Base-by-base conservation (phyloP, 1,139 yeast genomes). In the Zygoascus meyerae region DNA sequence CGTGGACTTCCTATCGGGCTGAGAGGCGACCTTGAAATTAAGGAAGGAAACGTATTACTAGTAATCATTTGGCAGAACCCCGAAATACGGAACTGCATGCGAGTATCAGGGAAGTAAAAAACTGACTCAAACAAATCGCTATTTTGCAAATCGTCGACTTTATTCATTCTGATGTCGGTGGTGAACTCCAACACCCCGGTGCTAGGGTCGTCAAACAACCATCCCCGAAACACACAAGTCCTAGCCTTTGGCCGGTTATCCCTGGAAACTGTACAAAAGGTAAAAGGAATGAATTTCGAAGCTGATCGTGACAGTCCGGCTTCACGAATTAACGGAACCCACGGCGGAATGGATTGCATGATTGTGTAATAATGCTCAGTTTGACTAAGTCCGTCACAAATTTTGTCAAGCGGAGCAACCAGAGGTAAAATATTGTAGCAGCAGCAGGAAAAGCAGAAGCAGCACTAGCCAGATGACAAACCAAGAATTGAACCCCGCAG, bases 161-260 rank as follows among this genome's bases (percentile, higher is more conserved):
- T 86, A 44, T 67, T 67, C 73, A 83, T 79, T 60, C 95, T 69
- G 56, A 73, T 71, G 65, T 86, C 95, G 1, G 95, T 82, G 39
- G 84, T 77, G 59, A 83, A 79, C 2, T 86, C 73, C 47, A 86
- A 62, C 8, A 83, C 78, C 58, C 85, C 86, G 37, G 83, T 81
- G 48, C 77, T 72, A 52, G 74, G 76, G 59, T 85, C 86, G 59
- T 79, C 73, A 59, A 86, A 86, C 40, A 86, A 66, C 67, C 85
- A 86, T 11, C 90, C 94, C 46, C 95, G 73, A 57, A 72, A 78
- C 11, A 85, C 79, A 53, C 86, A 77, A 0, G 94, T 83, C 55
- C 95, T 69, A 45, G 76, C 83, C 55, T 68, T 75, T 12, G 86
- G 95, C 30, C 34, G n/a, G 3, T 18, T 15, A 34, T 58, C 52